These are phyloP conservation scores for Flaveria sonorensis DNA, from an alignment of 129 eudicot species.

Conservation along the genomic window DNA sequence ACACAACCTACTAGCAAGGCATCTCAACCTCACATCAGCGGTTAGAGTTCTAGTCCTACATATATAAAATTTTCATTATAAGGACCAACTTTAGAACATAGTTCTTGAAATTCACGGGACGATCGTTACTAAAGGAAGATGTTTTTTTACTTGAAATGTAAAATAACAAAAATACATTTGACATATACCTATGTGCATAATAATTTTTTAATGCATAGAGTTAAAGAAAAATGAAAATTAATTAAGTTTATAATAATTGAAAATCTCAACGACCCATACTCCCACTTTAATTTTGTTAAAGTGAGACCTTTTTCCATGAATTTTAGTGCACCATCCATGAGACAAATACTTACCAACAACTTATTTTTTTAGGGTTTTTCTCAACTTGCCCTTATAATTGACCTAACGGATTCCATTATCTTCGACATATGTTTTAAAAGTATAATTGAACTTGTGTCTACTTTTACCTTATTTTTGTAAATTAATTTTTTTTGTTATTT, in stretches of 20 bases:
- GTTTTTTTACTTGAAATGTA: neutral
- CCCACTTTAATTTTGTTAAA: constrained; percentile 22
- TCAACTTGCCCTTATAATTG: constrained; percentile 19
- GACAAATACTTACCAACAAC: constrained; percentile 29
- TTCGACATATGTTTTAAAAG: constrained; percentile 5
- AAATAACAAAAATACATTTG: neutral
- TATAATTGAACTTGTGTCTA: neutral
- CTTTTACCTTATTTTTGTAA: neutral
- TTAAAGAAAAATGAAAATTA: too few species aligned
- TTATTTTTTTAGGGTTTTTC: constrained; percentile 15
- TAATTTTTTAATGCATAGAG: too few species aligned
- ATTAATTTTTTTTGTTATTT: neutral
- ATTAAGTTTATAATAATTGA: too few species aligned
- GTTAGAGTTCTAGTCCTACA: too few species aligned
- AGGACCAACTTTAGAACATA: neutral
- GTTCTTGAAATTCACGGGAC: neutral
- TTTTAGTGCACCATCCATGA: constrained; percentile 30
- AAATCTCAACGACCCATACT: constrained; percentile 8
- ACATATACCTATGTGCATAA: neutral
- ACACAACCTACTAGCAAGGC: neutral
- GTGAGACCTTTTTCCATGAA: constrained; percentile 17
- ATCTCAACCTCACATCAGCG: neutral
- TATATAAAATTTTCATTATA: neutral
- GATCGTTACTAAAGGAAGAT: neutral
- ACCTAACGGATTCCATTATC: constrained; percentile 26